Evolutionary conservation across 176 grass and related monocot genomes (phyloP).

Genomic region (Olyra latifolia): DNA sequence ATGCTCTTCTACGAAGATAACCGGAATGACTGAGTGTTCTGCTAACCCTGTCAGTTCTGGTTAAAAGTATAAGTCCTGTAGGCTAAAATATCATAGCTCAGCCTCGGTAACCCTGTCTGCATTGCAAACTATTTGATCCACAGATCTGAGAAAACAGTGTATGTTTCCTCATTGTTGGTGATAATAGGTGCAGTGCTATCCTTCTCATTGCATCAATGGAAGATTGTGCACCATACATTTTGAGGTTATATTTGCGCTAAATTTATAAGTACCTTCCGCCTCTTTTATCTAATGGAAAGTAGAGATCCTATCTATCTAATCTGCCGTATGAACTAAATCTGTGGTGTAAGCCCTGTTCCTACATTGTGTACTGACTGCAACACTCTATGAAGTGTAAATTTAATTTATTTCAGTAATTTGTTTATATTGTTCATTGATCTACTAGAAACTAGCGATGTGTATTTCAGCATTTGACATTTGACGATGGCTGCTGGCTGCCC

Average conservation of each 20-base stretch:
- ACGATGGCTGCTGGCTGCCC: neutral
- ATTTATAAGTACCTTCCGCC: neutral
- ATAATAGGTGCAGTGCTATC: neutral
- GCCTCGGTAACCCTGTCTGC: neutral
- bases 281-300: conserved; percentile 32
- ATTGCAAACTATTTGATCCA: neutral
- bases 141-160: neutral
- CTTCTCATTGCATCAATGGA: neutral
- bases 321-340: conserved; percentile 27
- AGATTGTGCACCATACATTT: neutral
- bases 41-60: conserved; percentile 1
- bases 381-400: conserved; percentile 35
- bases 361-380: conserved; percentile 15
- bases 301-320: conserved; percentile 30
- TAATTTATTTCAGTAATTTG: neutral
- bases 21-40: conserved; percentile 2
- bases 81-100: neutral
- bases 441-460: neutral
- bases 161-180: neutral
- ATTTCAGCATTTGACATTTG: neutral
- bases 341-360: conserved; percentile 19
- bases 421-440: neutral
- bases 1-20: neutral
- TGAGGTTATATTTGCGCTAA: conserved; percentile 8
- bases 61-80: conserved; percentile 1